A percentile compares a stretch with the other conserved stretches of the same genome.
Evolutionary conservation across 345 rosid genomes (phyloP).

Genomic region (Salix caprea): DNA sequence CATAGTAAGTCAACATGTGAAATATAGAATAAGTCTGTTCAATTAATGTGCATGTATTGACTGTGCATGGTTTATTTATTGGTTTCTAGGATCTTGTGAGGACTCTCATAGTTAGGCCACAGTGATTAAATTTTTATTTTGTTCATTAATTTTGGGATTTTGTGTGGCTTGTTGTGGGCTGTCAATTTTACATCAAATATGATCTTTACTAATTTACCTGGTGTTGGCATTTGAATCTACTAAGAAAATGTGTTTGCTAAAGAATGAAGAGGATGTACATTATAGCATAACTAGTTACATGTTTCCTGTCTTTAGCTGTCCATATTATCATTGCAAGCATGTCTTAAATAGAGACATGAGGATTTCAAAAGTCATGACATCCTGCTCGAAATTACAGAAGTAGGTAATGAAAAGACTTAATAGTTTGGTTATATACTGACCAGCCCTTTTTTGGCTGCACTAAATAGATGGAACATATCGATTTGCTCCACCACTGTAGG

Average conservation of each 20-base stretch:
- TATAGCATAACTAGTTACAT: background rate
- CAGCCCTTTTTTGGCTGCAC: background rate
- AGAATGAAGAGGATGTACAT: background rate
- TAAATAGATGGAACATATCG: background rate
- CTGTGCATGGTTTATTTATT: background rate
- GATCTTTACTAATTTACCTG: background rate
- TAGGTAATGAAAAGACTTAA: background rate
- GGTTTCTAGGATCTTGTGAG: background rate
- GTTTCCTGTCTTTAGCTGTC: background rate
- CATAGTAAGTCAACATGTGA: background rate
- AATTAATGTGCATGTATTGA: background rate
- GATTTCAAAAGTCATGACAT: background rate
- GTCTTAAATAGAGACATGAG: background rate
- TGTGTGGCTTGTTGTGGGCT: background rate
- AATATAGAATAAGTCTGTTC: background rate
- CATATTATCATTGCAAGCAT: background rate
- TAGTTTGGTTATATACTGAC: background rate
- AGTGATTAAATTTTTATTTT: background rate
- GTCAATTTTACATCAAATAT: background rate
- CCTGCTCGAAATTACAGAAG: background rate
- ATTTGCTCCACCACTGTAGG: background rate
- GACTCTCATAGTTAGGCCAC: background rate
- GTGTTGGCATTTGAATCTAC: background rate
- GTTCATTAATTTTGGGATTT: background rate
- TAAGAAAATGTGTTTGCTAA: background rate